Percentiles rank a stretch among this genome's conserved stretches.
These are phyloP conservation scores for Rhizopogon vesiculosus DNA, from an alignment of 768 basidiomycete genomes.

Conservation along the genomic window DNA sequence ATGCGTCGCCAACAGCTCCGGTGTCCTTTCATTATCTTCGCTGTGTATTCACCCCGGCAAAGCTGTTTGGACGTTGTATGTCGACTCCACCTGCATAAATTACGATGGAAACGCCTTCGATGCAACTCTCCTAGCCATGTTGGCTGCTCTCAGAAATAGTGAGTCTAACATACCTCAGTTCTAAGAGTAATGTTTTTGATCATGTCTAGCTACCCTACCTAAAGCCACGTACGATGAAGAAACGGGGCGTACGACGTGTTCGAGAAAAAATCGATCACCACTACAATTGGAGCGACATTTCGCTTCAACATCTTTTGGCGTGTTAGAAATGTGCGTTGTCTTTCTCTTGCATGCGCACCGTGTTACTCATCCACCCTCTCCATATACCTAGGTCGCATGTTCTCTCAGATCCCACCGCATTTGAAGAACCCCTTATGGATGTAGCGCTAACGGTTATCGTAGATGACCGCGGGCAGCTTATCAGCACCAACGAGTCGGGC, in stretches of 20 bases:
- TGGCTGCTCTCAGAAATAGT: conserved; percentile 86
- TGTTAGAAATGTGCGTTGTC: neutral
- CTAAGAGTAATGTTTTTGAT: conserved; percentile 3
- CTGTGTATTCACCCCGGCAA: conserved; percentile 80
- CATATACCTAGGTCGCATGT: conserved; percentile 36
- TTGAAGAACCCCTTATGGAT: conserved; percentile 84
- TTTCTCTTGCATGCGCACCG: no score
- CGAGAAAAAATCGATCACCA: conserved; percentile 39
- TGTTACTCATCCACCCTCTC: no score
- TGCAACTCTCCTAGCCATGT: conserved; percentile 82
- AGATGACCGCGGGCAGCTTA: conserved; percentile 42
- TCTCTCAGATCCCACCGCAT: conserved; percentile 81
- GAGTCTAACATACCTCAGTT: conserved; percentile 20
- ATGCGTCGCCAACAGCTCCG: conserved; percentile 42
- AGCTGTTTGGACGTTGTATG: conserved; percentile 89
- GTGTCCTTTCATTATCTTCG: conserved; percentile 55
- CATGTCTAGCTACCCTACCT: conserved; percentile 57
- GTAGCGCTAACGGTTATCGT: conserved; percentile 63
- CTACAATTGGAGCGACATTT: conserved; percentile 32
- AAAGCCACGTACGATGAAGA: conserved; percentile 66
- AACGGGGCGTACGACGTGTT: conserved; percentile 55
- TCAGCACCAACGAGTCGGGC: conserved; percentile 55
- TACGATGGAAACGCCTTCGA: conserved; percentile 97
- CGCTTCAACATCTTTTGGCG: neutral
- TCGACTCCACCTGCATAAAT: conserved; percentile 94